Percentiles rank a stretch among this genome's conserved stretches.
Conservation (phyloP, 225 moss, liverwort and hornwort species). For the Asterella californica region DNA sequence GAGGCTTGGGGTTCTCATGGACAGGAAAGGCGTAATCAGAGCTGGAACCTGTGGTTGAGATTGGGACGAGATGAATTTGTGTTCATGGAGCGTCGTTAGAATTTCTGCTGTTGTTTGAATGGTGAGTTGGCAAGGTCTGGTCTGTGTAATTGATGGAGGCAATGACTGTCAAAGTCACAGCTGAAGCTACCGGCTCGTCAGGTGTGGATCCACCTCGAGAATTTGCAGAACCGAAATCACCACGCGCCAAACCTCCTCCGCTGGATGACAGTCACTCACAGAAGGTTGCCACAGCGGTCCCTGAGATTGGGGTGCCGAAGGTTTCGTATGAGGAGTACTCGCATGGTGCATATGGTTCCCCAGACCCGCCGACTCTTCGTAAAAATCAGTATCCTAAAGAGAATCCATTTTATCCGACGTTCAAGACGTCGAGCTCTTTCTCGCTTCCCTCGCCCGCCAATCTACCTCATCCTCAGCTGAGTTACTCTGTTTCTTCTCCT, state of each 20-base stretch:
- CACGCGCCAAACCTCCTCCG: slow-evolving; percentile 6
- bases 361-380: slow-evolving; percentile 10
- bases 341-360: neutral
- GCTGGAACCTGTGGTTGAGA: neutral
- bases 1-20: neutral
- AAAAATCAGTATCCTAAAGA: neutral
- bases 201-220: neutral
- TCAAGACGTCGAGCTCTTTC: slow-evolving; percentile 29
- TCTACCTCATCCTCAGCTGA: slow-evolving; percentile 23
- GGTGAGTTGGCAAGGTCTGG: neutral
- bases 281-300: neutral
- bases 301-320: neutral
- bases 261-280: neutral
- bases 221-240: neutral
- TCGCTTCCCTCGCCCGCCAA: neutral
- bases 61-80: neutral
- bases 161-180: slow-evolving; percentile 5
- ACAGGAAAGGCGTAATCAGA: neutral
- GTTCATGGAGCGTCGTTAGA: neutral
- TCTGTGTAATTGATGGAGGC: neutral
- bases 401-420: slow-evolving; percentile 1
- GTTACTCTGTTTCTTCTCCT: slow-evolving; percentile 28
- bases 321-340: neutral
- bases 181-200: slow-evolving; percentile 2
- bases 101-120: neutral